Conservation (phyloP, 2,329 filamentous ascomycete genomes). For the Colletotrichum scovillei region DNA sequence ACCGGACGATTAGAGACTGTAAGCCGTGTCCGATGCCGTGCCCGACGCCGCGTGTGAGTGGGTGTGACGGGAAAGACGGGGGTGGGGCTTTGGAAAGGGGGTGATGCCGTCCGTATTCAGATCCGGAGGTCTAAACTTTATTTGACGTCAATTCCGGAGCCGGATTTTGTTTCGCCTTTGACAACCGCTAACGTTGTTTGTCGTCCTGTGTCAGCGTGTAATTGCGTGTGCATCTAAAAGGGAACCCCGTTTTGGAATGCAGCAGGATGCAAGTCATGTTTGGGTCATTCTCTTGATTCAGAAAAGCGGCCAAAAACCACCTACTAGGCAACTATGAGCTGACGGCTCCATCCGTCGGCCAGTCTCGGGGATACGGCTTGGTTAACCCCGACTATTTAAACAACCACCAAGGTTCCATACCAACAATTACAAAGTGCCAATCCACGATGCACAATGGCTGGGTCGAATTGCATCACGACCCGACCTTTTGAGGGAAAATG, state of each 20-base stretch:
- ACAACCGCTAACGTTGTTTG: not conserved
- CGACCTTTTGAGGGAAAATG: not conserved
- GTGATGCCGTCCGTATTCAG: not conserved
- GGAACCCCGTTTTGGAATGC: not conserved
- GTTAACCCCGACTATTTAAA: slow-evolving; percentile 17
- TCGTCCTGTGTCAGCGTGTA: not conserved
- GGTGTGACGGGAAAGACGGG: not conserved
- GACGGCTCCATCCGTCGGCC: slow-evolving; percentile 14
- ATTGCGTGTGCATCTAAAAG: not conserved
- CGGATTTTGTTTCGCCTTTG: no score
- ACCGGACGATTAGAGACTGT: not conserved
- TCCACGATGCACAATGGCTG: not conserved
- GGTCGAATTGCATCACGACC: slow-evolving; percentile 34
- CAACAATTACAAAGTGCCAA: not conserved
- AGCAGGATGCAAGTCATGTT: not conserved
- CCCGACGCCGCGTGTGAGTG: not conserved
- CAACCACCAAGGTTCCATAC: not conserved
- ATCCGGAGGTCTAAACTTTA: not conserved
- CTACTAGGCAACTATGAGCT: slow-evolving; percentile 20
- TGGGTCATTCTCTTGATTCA: not conserved
- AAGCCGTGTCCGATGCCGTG: no score
- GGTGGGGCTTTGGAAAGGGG: not conserved
- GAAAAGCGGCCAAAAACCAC: not conserved
- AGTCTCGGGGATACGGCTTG: slow-evolving; percentile 15
- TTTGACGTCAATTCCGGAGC: not conserved